Evolutionary conservation across 1,284 basidiomycete species (phyloP), one percentile per base, ranked within the genome.

Genomic region (Trichosporon asahii): DNA sequence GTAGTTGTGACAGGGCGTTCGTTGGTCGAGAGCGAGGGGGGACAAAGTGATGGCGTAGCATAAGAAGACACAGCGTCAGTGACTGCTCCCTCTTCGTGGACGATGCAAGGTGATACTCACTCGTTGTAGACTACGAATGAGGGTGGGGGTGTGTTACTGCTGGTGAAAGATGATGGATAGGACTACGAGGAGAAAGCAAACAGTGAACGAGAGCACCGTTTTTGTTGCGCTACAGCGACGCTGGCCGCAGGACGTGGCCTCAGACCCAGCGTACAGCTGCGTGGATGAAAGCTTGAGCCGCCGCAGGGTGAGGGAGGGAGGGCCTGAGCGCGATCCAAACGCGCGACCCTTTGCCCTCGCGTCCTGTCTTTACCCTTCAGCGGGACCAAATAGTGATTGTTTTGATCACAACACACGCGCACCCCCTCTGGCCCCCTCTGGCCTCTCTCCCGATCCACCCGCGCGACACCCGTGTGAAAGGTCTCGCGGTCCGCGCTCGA

Each of bases 71-170:
- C 57, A 27, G 57, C 27, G 57, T 61, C 27, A 63, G 31, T n/a
- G 18, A 23, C 49, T 29, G 9, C 11, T 37, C n/a, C n/a, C n/a
- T n/a, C n/a, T n/a, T n/a, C 35, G 35, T 14, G 3, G 35, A 31
- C 35, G 15, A 25, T 27, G 31, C 31, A 4, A 4, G 31, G 31
- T 31, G 4, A 31, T 31, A 65, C 64, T 65, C 64, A 40, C 37
- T 65, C 44, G 64, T 65, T 14, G n/a, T n/a, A n/a, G n/a, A 40
- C 37, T 65, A 49, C 64, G 40, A 49, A 65, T 25, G 44, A 40
- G 21, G 37, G 64, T 65, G 44, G 44, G 40, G 35, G 37, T 49
- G n/a, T n/a, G n/a, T n/a, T n/a, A 25, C 37, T 65, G 37, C 37
- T 61, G 57, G 57, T 31, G 2, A 11, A 31, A 33, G 29, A 8